These are phyloP conservation scores for Triglochin maritima DNA, from an alignment of 106 monocot species.

Conservation along the genomic window DNA sequence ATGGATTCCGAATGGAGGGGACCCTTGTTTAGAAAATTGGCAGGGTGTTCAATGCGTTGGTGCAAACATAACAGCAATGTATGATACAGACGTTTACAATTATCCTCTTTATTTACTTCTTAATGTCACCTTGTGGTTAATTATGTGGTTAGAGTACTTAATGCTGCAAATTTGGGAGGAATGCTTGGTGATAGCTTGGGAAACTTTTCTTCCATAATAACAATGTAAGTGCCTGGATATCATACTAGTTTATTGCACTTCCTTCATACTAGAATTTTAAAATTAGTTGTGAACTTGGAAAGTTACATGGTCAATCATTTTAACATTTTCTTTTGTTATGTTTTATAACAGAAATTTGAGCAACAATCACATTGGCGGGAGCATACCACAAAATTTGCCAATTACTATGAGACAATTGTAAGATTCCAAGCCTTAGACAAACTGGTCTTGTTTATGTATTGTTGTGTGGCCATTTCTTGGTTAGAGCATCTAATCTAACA, in stretches of 20 bases:
- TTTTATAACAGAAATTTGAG: conserved; percentile 65
- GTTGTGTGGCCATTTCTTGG: neutral
- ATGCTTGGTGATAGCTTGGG: conserved; percentile 58
- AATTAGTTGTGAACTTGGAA: no score
- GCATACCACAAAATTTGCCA: conserved; percentile 80
- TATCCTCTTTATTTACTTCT: neutral
- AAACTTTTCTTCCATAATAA: conserved; percentile 68
- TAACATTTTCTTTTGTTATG: conserved; percentile 6
- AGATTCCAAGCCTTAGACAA: conserved; percentile 13
- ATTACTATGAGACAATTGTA: conserved; percentile 69
- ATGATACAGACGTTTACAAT: conserved; percentile 6
- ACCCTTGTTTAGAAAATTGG: conserved; percentile 74
- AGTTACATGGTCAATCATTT: no score
- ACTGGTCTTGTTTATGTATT: neutral
- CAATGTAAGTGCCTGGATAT: conserved; percentile 39
- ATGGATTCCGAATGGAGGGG: conserved; percentile 82
- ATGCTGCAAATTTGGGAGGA: conserved; percentile 84
- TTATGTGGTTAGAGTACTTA: conserved; percentile 44
- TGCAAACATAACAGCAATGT: conserved; percentile 84
- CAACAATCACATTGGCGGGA: conserved; percentile 95
- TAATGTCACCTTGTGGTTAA: neutral
- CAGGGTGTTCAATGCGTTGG: conserved; percentile 79
- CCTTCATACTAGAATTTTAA: no score
- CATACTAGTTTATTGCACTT: no score
- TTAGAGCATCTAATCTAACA: no score